Evolutionary conservation across 768 basidiomycete genomes (phyloP), one percentile per base, ranked within the genome.

Genomic region (Cyclocybe cylindracea): DNA sequence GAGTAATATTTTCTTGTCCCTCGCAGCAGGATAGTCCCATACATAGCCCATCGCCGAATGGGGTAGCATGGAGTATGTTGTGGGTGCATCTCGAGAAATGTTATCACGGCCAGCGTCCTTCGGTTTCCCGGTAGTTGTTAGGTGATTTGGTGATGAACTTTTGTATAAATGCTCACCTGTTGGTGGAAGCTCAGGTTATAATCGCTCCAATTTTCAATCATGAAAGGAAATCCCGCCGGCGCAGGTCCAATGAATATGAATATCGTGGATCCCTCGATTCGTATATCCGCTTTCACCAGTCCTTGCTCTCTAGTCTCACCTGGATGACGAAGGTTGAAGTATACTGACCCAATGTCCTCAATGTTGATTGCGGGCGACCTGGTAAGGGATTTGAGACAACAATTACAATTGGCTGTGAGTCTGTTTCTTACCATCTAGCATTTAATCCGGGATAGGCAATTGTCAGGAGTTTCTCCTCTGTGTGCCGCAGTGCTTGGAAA

Each of bases 321-420:
- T n/a, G 76, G 66, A 32, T 72, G 74, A 41, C 75, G 73, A 10
- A 94, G 69, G 8, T 89, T 86, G 61, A 94, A 78, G 62, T 94
- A 82, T 2, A 92, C 79, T 24, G 79, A 74, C 13, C 97, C 97
- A 52, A 99, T 91, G 59, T 96, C 90, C 62, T 94, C 86, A 35
- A 98, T 79, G 64, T 91, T 93, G 70, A 98, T 86, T 1, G 94
- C 91, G 1, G 94, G 77, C 2, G 96, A 95, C 95, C 95, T 97
- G 43, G 24, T 5, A 24, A 24, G 24, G 24, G 24, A 24, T 24
- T 24, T 24, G 24, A 24, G 24, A 24, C 24, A 24, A 24, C 24
- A 24, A 24, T 24, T 24, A 24, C 24, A 24, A 24, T 24, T 24
- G 24, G 24, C 4, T 24, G 24, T 5, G 24, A 24, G 5, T 24